These are phyloP conservation scores for Quercus parvula DNA, from an alignment of 306 rosid species.

Conservation along the genomic window DNA sequence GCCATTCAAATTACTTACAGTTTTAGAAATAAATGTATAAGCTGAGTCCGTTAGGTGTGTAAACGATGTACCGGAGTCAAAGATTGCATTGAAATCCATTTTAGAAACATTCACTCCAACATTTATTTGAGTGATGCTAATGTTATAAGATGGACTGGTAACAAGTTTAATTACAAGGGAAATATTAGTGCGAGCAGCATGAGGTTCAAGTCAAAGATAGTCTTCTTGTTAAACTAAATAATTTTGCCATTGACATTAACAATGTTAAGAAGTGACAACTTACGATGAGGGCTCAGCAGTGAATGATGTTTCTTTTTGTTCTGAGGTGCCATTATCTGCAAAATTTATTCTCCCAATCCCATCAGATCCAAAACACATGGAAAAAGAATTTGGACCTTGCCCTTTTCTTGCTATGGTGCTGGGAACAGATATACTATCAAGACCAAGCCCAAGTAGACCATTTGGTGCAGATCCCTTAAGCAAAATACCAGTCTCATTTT, in stretches of 20 bases:
- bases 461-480: conserved; percentile 60
- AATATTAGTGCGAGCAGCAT: conserved; percentile 22
- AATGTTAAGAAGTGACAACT: conserved; percentile 22
- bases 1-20: conserved; percentile 44
- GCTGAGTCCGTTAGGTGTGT: conserved; percentile 70
- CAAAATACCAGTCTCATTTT: conserved; percentile 71
- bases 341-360: conserved; percentile 77
- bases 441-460: conserved; percentile 86
- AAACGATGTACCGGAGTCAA: conserved; percentile 85
- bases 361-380: conserved; percentile 81
- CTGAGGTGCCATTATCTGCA: conserved; percentile 66
- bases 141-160: conserved; percentile 66
- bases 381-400: conserved; percentile 63
- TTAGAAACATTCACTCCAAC: conserved; percentile 41
- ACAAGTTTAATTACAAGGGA: background rate
- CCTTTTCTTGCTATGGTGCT: conserved; percentile 69
- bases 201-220: conserved; percentile 2
- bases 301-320: conserved; percentile 74
- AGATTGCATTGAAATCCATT: conserved; percentile 57
- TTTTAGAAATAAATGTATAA: conserved; percentile 51
- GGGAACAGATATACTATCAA: conserved; percentile 61
- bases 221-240: background rate
- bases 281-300: conserved; percentile 37
- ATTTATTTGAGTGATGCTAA: conserved; percentile 62
- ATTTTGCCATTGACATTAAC: no score